These are phyloP conservation scores for Phaeodactylum tricornutum DNA, from an alignment of 108 stramenopile genomes.

Conservation along the genomic window DNA sequence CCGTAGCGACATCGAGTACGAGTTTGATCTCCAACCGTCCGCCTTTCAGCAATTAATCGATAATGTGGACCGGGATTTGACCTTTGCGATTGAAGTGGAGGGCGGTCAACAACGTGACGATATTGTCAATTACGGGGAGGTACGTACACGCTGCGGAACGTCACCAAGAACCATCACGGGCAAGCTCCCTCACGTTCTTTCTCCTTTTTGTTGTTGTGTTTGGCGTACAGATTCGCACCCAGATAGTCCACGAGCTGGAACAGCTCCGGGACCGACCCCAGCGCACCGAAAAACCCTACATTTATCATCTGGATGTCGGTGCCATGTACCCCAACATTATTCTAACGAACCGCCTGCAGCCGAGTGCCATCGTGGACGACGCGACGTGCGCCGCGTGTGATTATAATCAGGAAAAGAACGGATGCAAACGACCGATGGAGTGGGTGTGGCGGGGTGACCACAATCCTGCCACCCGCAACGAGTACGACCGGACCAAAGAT, in stretches of 20 bases:
- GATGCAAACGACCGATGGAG: conserved; percentile 94
- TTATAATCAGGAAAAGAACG: conserved; percentile 89
- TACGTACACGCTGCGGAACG: conserved; percentile 31
- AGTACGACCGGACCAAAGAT: conserved; percentile 80
- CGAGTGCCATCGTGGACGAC: conserved; percentile 92
- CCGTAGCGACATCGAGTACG: conserved; percentile 89
- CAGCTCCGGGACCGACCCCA: conserved; percentile 89
- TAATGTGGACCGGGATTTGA: conserved; percentile 94
- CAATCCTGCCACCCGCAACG: conserved; percentile 75
- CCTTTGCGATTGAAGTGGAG: conserved; percentile 96
- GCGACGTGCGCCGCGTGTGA: conserved; percentile 95
- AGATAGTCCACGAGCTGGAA: conserved; percentile 91
- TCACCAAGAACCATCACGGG: background rate
- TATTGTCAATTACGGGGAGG: conserved; percentile 94
- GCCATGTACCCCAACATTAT: conserved; percentile 99
- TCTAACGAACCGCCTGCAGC: conserved; percentile 96
- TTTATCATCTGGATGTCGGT: conserved; percentile 97
- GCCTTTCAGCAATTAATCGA: conserved; percentile 95
- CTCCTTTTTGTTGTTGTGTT: background rate
- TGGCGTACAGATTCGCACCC: conserved; percentile 29
- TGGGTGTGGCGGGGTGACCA: conserved; percentile 99
- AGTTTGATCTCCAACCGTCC: conserved; percentile 86
- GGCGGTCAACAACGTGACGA: conserved; percentile 81
- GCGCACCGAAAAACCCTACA: conserved; percentile 84
- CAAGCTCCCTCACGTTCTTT: background rate